phyloP scores from a whole-genome alignment of 257 asterid genomes.

The Fraxinus pennsylvanica region DNA sequence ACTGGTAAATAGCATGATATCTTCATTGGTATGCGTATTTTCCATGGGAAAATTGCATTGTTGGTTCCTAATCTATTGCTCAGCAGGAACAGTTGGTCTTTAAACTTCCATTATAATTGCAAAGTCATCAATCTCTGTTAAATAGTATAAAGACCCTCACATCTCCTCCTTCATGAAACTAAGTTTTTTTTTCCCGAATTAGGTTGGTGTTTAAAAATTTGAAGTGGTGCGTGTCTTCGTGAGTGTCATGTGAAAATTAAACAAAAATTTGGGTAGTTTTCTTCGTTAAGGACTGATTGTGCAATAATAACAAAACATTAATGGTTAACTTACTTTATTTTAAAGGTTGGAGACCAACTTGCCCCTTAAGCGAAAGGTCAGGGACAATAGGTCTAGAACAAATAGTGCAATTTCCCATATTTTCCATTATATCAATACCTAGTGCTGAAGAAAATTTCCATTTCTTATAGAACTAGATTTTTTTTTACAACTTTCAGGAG shows the following conservation, averaged over 20 bases:
- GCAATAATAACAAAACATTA: background rate
- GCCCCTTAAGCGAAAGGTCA: background rate
- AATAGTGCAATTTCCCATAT: background rate
- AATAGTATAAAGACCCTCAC: background rate
- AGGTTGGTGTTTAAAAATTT: too few species aligned
- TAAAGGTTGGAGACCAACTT: background rate
- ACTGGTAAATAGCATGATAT: conserved; percentile 31
- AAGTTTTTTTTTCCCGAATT: too few species aligned
- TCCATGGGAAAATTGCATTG: background rate
- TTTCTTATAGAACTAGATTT: background rate
- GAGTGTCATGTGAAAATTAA: background rate
- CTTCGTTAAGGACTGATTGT: background rate
- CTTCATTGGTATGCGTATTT: background rate
- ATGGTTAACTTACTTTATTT: background rate
- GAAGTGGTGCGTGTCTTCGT: background rate
- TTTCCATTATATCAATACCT: background rate
- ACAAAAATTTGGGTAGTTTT: background rate
- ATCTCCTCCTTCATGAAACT: background rate
- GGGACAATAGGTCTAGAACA: background rate
- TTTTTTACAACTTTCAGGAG: conserved; percentile 37
- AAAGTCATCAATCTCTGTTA: too few species aligned
- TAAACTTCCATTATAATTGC: background rate
- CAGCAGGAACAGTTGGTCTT: background rate
- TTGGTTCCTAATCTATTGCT: background rate
- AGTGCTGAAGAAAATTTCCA: background rate